Percentiles rank a stretch among this genome's conserved stretches.
Conservation (phyloP, 345 rosid species). For the Anastatica hierochuntica region DNA sequence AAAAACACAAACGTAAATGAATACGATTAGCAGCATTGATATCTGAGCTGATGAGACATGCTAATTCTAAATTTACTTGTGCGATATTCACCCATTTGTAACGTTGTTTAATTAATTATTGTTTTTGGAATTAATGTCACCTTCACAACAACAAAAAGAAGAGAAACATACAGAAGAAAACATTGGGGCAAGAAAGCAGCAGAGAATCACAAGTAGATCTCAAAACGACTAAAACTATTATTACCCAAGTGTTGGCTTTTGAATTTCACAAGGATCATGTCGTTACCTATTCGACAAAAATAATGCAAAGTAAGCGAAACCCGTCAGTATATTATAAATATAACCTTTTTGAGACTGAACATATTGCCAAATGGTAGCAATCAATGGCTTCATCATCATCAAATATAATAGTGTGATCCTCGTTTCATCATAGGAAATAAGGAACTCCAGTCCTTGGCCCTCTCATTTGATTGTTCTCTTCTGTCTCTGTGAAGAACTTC, state of each 20-base stretch:
- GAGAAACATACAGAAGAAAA: too few species aligned
- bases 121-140: too few species aligned
- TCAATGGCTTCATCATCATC: slow-evolving; percentile 24
- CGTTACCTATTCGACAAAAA: slow-evolving; percentile 19
- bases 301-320: slow-evolving; percentile 19
- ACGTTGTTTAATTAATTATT: too few species aligned
- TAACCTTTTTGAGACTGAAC: slow-evolving; percentile 19
- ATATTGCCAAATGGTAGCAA: slow-evolving; percentile 23
- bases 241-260: slow-evolving; percentile 5
- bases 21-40: too few species aligned
- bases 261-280: slow-evolving; percentile 17
- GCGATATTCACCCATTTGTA: too few species aligned
- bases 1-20: too few species aligned
- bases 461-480: slow-evolving; percentile 99
- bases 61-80: too few species aligned
- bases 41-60: too few species aligned
- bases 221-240: slow-evolving; percentile 17
- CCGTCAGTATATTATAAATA: slow-evolving; percentile 20
- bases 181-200: too few species aligned
- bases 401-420: not conserved
- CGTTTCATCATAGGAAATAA: slow-evolving; percentile 57
- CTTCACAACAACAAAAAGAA: too few species aligned
- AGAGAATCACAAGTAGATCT: not conserved
- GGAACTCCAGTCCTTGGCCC: slow-evolving; percentile 98
- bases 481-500: slow-evolving; percentile 94